These are phyloP conservation scores for Hericium erinaceus DNA, from an alignment of 768 basidiomycete genomes.

Conservation along the genomic window DNA sequence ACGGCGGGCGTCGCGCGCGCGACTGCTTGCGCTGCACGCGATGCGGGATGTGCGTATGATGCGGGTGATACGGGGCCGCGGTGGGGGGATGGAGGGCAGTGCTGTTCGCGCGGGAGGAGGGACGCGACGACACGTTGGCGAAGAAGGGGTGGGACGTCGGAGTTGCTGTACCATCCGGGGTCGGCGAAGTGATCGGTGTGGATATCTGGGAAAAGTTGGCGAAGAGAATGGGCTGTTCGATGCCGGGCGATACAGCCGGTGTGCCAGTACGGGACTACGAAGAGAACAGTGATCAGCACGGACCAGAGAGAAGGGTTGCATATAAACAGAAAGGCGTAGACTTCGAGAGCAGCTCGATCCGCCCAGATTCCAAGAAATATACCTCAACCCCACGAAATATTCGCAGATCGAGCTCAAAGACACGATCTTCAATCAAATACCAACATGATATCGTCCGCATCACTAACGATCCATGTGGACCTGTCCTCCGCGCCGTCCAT, in stretches of 20 bases:
- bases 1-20: constrained; percentile 41
- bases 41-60: constrained; percentile 24
- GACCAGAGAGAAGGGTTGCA: neutral
- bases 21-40: constrained; percentile 40
- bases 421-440: too few relatives aligned
- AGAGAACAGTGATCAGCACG: neutral
- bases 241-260: constrained; percentile 29
- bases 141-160: constrained; percentile 17
- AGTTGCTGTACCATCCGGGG: constrained; percentile 2
- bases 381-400: too few relatives aligned
- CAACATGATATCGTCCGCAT: too few relatives aligned
- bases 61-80: constrained; percentile 19
- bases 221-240: constrained; percentile 47
- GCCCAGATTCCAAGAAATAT: too few relatives aligned
- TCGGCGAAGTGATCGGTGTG: constrained; percentile 8
- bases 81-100: neutral
- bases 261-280: constrained; percentile 30
- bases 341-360: too few relatives aligned
- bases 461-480: too few relatives aligned
- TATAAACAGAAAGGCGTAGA: too few relatives aligned
- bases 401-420: too few relatives aligned
- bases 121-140: constrained; percentile 1
- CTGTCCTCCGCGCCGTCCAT: too few relatives aligned
- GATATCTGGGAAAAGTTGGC: constrained; percentile 22
- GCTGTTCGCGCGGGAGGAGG: neutral